phyloP scores from a whole-genome alignment of 2,329 filamentous ascomycete species.

The Alternaria sp. region DNA sequence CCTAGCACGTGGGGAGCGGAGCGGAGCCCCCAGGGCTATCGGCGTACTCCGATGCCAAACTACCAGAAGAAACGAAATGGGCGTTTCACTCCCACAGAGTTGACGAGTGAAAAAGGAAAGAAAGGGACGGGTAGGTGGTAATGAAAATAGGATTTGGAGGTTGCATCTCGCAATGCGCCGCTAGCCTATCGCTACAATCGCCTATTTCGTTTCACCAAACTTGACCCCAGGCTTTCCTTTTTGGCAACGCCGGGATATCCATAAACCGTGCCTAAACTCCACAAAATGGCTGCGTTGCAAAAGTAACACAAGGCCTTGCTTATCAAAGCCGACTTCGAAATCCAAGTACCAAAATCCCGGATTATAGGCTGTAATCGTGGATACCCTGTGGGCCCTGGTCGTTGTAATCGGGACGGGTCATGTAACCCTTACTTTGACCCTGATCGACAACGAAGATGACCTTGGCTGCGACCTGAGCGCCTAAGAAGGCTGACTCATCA shows the following conservation, averaged over 20 bases:
- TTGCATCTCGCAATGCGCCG: slow-evolving; percentile 15
- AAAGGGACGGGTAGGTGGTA: background rate
- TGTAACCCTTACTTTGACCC: slow-evolving; percentile 70
- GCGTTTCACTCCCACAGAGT: background rate
- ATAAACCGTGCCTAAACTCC: slow-evolving; percentile 29
- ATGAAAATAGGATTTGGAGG: background rate
- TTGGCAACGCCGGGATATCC: slow-evolving; percentile 25
- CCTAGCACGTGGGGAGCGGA: slow-evolving; percentile 23
- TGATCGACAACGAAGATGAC: slow-evolving; percentile 74
- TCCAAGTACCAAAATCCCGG: background rate
- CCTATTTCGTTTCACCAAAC: slow-evolving; percentile 1
- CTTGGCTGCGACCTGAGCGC: slow-evolving; percentile 84
- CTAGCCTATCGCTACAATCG: slow-evolving; percentile 13
- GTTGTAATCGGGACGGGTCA: slow-evolving; percentile 72
- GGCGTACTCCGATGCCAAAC: slow-evolving; percentile 24
- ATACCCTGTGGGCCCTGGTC: slow-evolving; percentile 70
- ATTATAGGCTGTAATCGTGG: slow-evolving; percentile 58
- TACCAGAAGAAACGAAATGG: slow-evolving; percentile 14
- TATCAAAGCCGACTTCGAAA: background rate
- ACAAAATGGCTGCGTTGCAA: slow-evolving; percentile 11
- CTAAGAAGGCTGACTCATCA: slow-evolving; percentile 86
- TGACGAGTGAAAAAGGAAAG: background rate
- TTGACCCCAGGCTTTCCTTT: slow-evolving; percentile 10
- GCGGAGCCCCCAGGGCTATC: slow-evolving; percentile 13
- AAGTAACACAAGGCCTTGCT: slow-evolving; percentile 2